Evolutionary conservation across 2,329 filamentous ascomycete species (phyloP), one percentile per base, ranked within the genome.

Genomic region (Fusarium sp.): DNA sequence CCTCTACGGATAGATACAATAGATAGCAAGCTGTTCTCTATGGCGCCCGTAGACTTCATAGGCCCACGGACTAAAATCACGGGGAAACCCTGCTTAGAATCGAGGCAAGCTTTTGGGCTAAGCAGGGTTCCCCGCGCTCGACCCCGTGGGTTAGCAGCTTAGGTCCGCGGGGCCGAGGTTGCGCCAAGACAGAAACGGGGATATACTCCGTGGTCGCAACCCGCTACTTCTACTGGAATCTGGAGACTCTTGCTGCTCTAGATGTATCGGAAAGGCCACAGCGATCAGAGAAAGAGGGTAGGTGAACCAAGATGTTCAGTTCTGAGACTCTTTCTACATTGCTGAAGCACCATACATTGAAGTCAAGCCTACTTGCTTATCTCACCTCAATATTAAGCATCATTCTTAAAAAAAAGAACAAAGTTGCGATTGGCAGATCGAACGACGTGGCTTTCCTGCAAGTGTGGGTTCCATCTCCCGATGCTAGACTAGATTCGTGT

Each of bases 61-160:
- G 30, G 30, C 30, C 13, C 30, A 17, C 2, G 34, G 34, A 17
- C 34, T 36, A 36, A 36, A 36, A 36, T 17, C 28, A 20, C 22
- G 22, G 50, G 50, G 50, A 30, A 52, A 52, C 50, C 50, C 50
- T 52, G 30, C n/a, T 52, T 12, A 15, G 50, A 17, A 36, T 8
- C 4, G 32, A 8, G 48, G 48, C 17, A 34, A 51, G n/a, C 9
- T 7, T 26, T 51, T 12, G 10, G 15, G n/a, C 50, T 52, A 52
- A 52, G n/a, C 50, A 52, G 32, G 50, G 50, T 52, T 52, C 50
- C 50, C 50, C 50, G 50, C 50, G 50, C 50, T 52, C n/a, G n/a
- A 26, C 50, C 50, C 50, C 50, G 18, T 52, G 50, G 32, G n/a
- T 52, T 52, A 36, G 50, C n/a, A 52, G 9, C 22, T 34, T 34